Base-by-base conservation (phyloP, 345 rosid genomes). In the Acer saccharum region DNA sequence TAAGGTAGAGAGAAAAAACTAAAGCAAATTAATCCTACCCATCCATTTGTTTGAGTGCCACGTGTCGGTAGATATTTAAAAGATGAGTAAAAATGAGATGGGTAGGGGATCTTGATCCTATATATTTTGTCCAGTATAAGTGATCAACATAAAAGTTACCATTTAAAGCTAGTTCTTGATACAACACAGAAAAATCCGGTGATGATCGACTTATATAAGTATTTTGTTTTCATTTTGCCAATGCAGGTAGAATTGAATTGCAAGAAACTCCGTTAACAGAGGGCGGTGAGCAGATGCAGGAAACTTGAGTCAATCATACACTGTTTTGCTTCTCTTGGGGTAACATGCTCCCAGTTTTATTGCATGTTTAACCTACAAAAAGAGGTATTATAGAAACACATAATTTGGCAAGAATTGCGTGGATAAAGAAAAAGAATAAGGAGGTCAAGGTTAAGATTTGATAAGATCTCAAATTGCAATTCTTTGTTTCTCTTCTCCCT, bases 231-330 rank as follows among this genome's bases (percentile, higher is more conserved):
- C 23, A 32, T 75, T 73, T 55, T 48, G 68, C 54, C 39, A 43
- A 78, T 78, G 65, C 90, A 95, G 97, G 93, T 79, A 91, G 81
- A 83, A 92, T 91, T 41, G 88, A 93, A 78, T 80, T 95, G 81
- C 88, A 87, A 84, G 98, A 88, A 83, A 72, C 86, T 35, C 84
- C 61, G 10, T 83, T 77, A 43, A 50, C 89, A 16, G 89, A 88
- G 84, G 87, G 83, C 48, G 93, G 84, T 44, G 94, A 87, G 72
- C 91, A 81, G 72, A 83, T 78, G 70, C 85, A 39, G 68, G 87
- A 90, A 83, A 72, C 76, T 72, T 88, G 87, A 87, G 77, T 11
- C 66, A 29, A 52, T 63, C 25, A 16, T 2, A 43, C 43, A 62
- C 9, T 48, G 17, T 20, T 58, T 29, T 48, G 72, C 35, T 57